These are phyloP conservation scores for Tuber indicum DNA, from an alignment of 495 filamentous ascomycete species.

Conservation along the genomic window DNA sequence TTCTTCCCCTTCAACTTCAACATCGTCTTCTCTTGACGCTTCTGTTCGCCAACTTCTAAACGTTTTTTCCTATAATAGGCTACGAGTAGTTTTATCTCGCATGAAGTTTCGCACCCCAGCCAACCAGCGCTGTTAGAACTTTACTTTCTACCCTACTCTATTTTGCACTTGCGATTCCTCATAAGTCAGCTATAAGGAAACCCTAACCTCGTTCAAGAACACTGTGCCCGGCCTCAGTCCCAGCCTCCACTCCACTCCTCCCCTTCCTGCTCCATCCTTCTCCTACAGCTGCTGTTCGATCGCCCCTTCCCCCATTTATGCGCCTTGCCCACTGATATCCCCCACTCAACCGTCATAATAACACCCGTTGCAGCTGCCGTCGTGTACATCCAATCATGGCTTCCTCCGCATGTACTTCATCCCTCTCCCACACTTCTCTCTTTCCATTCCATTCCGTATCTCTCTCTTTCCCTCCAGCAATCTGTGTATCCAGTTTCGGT, in stretches of 20 bases:
- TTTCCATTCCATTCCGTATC: neutral
- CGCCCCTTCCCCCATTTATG: neutral
- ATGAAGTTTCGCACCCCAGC: neutral
- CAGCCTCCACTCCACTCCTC: neutral
- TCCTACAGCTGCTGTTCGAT: neutral
- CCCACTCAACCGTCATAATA: neutral
- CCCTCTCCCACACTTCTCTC: neutral
- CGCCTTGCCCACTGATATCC: slow-evolving; percentile 3
- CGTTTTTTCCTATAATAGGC: neutral
- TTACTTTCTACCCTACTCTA: neutral
- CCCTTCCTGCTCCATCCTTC: neutral
- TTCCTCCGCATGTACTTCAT: neutral
- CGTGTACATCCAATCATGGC: neutral
- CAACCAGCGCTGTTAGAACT: slow-evolving; percentile 1
- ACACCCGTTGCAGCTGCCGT: neutral
- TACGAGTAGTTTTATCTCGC: neutral
- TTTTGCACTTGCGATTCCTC: slow-evolving; percentile 1
- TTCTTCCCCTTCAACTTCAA: neutral
- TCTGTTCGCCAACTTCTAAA: neutral
- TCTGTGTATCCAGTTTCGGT: neutral
- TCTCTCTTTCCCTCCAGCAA: neutral
- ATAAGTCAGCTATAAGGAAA: neutral
- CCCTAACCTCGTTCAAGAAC: slow-evolving; percentile 5
- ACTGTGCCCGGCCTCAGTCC: neutral
- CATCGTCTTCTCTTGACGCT: neutral